Base-by-base conservation (phyloP, 2,329 filamentous ascomycete genomes). In the Bipolaris cookei region DNA sequence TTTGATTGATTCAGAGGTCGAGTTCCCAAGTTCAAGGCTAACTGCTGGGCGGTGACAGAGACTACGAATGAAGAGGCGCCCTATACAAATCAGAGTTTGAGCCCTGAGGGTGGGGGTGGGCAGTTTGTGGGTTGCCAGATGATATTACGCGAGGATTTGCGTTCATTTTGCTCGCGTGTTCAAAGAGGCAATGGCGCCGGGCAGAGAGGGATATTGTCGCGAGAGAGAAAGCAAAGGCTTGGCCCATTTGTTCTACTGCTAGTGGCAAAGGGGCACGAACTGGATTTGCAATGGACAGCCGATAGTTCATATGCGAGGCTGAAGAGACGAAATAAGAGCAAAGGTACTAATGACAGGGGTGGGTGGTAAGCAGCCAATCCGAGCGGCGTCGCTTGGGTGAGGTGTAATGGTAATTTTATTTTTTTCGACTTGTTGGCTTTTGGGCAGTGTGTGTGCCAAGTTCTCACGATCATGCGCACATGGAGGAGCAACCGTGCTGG, bases 371-470 rank as follows among this genome's bases (percentile, higher is more conserved):
- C 58, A 61, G 58, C 68, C 64, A 70, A 70, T 69, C 57, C 62
- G 38, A 52, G 57, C 45, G 43, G 35, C 28, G 37, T 56, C 42
- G 55, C 61, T 56, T 64, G 65, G 61, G 59, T 43, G 58, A 57
- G 58, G 53, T 63, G 54, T 65, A 62, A 63, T 64, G 49, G 65
- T 64, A 70, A 70, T 70, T 62, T 66, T 59, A 62, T 45, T 54
- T 47, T 54, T 47, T 60, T 42, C 48, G 53, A 45, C 25, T 48
- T 42, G 38, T 25, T 47, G 25, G 54, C 53, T 54, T 56, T 30
- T 30, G n/a, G 23, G 7, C 51, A 61, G 54, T 58, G 60, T 63
- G 50, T 30, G 42, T 44, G 42, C 23, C 42, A 44, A 59, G 30
- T 51, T 39, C 20, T 37, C 50, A 47, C 54, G 43, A 52, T 52